Percentiles rank a stretch among this genome's conserved stretches.
These are phyloP conservation scores for Calonectria pseudoreteaudii DNA, from an alignment of 2,329 filamentous ascomycete species.

Conservation along the genomic window DNA sequence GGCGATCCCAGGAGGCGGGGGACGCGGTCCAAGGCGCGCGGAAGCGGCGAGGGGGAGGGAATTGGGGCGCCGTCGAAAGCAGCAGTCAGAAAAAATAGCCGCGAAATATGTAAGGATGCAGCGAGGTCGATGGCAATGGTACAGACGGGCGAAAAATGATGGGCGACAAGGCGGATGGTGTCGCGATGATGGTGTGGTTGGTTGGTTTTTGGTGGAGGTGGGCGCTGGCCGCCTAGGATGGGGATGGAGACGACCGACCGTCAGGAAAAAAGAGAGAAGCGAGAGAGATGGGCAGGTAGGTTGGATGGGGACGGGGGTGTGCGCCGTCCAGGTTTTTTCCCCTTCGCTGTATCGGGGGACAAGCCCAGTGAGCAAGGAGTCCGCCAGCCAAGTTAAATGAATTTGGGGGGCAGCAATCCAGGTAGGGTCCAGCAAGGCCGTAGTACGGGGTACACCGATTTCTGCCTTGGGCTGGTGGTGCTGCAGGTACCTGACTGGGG, in stretches of 20 bases:
- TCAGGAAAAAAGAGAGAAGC: slow-evolving; percentile 28
- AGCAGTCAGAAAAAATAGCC: background rate
- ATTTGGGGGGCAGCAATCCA: slow-evolving; percentile 12
- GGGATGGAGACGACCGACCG: slow-evolving; percentile 28
- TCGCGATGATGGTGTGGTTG: slow-evolving; percentile 31
- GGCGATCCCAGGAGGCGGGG: slow-evolving; percentile 43
- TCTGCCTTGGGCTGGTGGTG: background rate
- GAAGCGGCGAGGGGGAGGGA: slow-evolving; percentile 35
- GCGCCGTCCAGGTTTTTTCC: slow-evolving; percentile 21
- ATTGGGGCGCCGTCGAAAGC: slow-evolving; percentile 26
- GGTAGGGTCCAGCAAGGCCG: slow-evolving; percentile 4
- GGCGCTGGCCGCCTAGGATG: slow-evolving; percentile 28
- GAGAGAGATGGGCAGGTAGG: slow-evolving; percentile 19
- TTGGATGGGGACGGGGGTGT: slow-evolving; percentile 22
- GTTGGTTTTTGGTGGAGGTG: slow-evolving; percentile 30
- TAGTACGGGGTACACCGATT: slow-evolving; percentile 20
- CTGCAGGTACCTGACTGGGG: slow-evolving; percentile 21
- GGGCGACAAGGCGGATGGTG: slow-evolving; percentile 25
- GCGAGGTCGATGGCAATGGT: slow-evolving; percentile 17
- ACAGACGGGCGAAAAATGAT: slow-evolving; percentile 17
- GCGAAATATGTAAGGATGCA: slow-evolving; percentile 4
- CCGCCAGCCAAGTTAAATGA: slow-evolving; percentile 24
- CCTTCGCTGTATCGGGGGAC: slow-evolving; percentile 28
- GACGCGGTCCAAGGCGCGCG: slow-evolving; percentile 44
- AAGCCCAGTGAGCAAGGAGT: slow-evolving; percentile 14